These are phyloP conservation scores for Stylosanthes scabra DNA, from an alignment of 331 rosid species.

Conservation along the genomic window DNA sequence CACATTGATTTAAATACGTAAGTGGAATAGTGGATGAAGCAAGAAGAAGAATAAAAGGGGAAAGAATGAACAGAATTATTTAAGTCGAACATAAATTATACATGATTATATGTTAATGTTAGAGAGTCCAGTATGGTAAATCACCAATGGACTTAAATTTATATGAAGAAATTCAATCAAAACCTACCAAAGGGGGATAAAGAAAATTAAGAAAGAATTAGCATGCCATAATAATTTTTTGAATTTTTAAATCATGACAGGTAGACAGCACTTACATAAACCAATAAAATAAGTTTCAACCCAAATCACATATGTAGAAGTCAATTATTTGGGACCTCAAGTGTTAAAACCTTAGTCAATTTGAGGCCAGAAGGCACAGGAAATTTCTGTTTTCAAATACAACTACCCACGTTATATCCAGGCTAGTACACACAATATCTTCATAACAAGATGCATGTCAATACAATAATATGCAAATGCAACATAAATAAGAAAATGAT, in stretches of 20 bases:
- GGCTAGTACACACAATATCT: neutral
- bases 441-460: neutral
- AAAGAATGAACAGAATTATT: neutral
- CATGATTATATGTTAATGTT: neutral
- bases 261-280: neutral
- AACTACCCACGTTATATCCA: neutral
- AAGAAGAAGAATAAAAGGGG: neutral
- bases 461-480: neutral
- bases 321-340: too few species aligned
- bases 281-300: slow-evolving; percentile 5
- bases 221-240: neutral
- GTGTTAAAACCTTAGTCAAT: neutral
- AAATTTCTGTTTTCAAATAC: neutral
- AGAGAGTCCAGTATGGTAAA: slow-evolving; percentile 3
- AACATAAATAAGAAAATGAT: neutral
- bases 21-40: neutral
- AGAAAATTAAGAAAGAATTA: neutral
- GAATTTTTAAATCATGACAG: neutral
- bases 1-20: neutral
- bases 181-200: neutral
- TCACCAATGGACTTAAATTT: neutral
- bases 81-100: neutral
- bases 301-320: neutral
- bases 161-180: neutral
- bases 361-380: neutral